Evolutionary conservation across 768 basidiomycete species (phyloP), one percentile per base, ranked within the genome.

Genomic region (Leccinum arenicola): DNA sequence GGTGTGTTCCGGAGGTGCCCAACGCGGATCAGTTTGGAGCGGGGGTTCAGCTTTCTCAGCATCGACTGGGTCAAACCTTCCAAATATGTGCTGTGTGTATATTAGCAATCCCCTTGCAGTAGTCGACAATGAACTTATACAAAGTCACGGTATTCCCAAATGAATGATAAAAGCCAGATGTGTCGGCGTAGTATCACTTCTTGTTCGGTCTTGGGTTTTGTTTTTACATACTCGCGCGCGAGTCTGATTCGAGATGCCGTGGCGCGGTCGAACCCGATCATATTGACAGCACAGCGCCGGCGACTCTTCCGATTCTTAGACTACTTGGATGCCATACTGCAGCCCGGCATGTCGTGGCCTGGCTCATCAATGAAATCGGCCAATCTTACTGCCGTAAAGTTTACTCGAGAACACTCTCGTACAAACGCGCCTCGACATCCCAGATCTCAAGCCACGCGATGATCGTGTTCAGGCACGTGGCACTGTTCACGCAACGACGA

Each of bases 1-100:
- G 61, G 35, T 48, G 25, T 40, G 12, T 45, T 51, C 52, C 35
- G 47, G 50, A 35, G 52, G 33, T 15, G 52, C 57, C 52, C 63
- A 49, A 59, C 51, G 53, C 57, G 60, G 40, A 58, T 58, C 57
- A 29, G 36, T 45, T 53, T 55, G 55, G 25, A 59, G 54, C 58
- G 51, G 55, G 19, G 31, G 36, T 55, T 56, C 33, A 49, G 56
- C n/a, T 55, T 55, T 55, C 53, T 47, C 49, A 33, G 33, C 33
- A 12, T 25, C 9, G 31, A 35, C n/a, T 35, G 50, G 64, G 15
- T 49, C 50, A 19, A 29, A 57, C 47, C 27, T 67, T 56, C 68
- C 58, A 55, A 60, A 60, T 54, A 50, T 19, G 61, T 59, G 53
- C 19, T 45, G 23, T 38, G 31, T 45, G 45, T 51, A 29, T 43